These are phyloP conservation scores for Plantago elongata DNA, from an alignment of 257 asterid species.

Conservation along the genomic window DNA sequence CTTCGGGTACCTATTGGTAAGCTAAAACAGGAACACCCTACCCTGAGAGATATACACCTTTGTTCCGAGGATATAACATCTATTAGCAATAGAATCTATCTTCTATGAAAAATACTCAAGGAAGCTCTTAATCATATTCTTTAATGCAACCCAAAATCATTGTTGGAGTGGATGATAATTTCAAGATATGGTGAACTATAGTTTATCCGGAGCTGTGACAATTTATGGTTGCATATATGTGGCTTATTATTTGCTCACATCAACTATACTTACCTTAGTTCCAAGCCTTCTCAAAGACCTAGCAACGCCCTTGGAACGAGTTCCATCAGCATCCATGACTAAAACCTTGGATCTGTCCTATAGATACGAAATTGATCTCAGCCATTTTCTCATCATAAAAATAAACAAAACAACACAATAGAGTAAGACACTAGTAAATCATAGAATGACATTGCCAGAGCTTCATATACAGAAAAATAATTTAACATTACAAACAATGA, in stretches of 20 bases:
- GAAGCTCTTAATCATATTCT: too few relatives aligned
- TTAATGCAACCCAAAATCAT: too few relatives aligned
- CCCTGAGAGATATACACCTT: neutral
- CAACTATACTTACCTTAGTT: conserved; percentile 52
- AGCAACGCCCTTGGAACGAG: conserved; percentile 72
- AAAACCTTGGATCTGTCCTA: conserved; percentile 82
- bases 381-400: conserved; percentile 15
- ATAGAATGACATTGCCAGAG: conserved; percentile 1
- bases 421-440: neutral
- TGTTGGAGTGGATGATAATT: too few relatives aligned
- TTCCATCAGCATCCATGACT: conserved; percentile 89
- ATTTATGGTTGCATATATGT: neutral
- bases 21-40: too few relatives aligned
- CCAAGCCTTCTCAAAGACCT: conserved; percentile 85
- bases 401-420: neutral
- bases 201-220: neutral
- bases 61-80: neutral
- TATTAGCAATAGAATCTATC: neutral
- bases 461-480: neutral
- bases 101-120: neutral
- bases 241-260: conserved; percentile 1
- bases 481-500: too few relatives aligned
- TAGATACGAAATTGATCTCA: conserved; percentile 26
- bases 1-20: too few relatives aligned
- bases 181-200: conserved; percentile 5